Percentiles rank a stretch among this genome's conserved stretches.
Conservation (phyloP, 2,329 filamentous ascomycete genomes). For the Monosporascus sp. region DNA sequence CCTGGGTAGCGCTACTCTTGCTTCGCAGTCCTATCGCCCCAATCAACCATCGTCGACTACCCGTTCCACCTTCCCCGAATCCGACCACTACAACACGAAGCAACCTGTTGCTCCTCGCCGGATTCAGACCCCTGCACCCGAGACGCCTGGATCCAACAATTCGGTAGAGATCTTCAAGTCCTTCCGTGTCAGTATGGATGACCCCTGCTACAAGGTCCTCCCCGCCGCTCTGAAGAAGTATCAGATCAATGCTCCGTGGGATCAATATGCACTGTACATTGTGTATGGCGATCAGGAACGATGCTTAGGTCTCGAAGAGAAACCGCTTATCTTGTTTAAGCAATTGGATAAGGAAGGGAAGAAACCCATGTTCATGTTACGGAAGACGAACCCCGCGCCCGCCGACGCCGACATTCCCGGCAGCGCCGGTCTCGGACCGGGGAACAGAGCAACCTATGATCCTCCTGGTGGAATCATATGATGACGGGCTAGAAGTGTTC, state of each 20-base stretch:
- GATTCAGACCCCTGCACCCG: constrained; percentile 56
- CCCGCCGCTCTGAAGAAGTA: constrained; percentile 96
- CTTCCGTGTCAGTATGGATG: constrained; percentile 95
- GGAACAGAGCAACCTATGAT: constrained; percentile 43
- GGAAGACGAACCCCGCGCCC: constrained; percentile 56
- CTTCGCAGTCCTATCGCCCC: constrained; percentile 54
- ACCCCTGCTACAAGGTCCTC: constrained; percentile 94
- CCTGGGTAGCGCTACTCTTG: constrained; percentile 47
- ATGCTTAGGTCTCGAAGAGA: constrained; percentile 85
- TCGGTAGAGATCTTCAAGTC: constrained; percentile 97
- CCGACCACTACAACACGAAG: constrained; percentile 37
- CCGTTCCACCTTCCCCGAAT: constrained; percentile 50
- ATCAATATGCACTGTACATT: constrained; percentile 95
- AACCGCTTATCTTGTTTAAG: constrained; percentile 93
- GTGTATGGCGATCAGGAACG: constrained; percentile 98
- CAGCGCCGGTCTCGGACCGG: constrained; percentile 46
- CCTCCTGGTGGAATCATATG: constrained; percentile 57
- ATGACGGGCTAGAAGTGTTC: constrained; percentile 2
- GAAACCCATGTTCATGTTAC: constrained; percentile 99
- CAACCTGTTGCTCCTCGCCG: constrained; percentile 46
- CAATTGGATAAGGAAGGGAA: constrained; percentile 94
- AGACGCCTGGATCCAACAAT: constrained; percentile 51
- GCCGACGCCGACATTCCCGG: constrained; percentile 46
- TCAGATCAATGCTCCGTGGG: constrained; percentile 96
- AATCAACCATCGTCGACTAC: constrained; percentile 50